phyloP scores from a whole-genome alignment of 805 yeast genomes.

The Monosporozyma yasuniensis region DNA sequence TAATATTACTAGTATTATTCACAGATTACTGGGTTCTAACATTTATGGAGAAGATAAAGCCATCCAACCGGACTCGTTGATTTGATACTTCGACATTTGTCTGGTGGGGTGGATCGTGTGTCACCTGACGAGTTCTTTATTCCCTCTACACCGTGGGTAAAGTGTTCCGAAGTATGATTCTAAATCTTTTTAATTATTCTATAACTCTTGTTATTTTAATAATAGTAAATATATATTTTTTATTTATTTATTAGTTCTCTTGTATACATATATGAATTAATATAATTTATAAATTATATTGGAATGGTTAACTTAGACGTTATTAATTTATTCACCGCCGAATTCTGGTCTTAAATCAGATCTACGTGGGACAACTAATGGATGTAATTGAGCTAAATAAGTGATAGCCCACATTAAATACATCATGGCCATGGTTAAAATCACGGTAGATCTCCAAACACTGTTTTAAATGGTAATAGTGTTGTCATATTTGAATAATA shows the following conservation, averaged over 20 bases:
- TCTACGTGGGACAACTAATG: constrained; percentile 83
- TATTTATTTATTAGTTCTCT: neutral
- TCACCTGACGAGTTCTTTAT: constrained; percentile 1
- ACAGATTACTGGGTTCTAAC: constrained; percentile 49
- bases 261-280: neutral
- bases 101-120: constrained; percentile 1
- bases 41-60: constrained; percentile 55
- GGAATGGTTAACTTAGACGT: neutral
- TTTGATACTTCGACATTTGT: constrained; percentile 40
- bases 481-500: neutral
- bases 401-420: constrained; percentile 91
- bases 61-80: constrained; percentile 11
- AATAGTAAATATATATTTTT: too few species aligned
- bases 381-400: constrained; percentile 77
- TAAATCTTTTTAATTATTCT: neutral
- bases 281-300: neutral
- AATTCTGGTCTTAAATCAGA: constrained; percentile 82
- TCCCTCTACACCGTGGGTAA: constrained; percentile 8
- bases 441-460: constrained; percentile 65
- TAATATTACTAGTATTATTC: constrained; percentile 24
- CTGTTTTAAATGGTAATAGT: constrained; percentile 17
- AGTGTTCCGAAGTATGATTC: constrained; percentile 1
- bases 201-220: neutral
- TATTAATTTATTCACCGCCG: neutral
- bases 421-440: constrained; percentile 65